These are phyloP conservation scores for Coemansia sp. DNA, from an alignment of 192 early-diverging fungal genomes.

Conservation along the genomic window DNA sequence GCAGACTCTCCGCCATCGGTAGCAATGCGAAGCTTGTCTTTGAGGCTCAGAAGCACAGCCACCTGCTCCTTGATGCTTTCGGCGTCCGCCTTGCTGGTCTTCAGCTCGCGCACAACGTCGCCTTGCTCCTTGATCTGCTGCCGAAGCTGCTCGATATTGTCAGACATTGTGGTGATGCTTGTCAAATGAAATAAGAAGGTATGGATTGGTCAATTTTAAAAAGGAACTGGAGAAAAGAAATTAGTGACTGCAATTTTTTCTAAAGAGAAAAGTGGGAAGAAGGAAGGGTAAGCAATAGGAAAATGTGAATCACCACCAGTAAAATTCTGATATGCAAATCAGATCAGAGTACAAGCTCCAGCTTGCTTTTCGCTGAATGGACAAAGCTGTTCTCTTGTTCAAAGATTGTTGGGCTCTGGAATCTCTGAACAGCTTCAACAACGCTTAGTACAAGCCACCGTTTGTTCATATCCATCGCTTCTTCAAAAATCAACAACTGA, in stretches of 20 bases:
- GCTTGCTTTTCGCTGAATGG: too few species aligned
- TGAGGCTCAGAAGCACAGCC: conserved; percentile 58
- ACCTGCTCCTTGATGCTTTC: conserved; percentile 60
- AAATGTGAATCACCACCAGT: too few species aligned
- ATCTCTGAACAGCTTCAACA: too few species aligned
- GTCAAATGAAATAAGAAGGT: not conserved
- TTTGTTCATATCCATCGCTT: not conserved
- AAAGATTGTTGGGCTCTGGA: not conserved
- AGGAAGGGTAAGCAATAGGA: too few species aligned
- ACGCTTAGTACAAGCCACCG: not conserved
- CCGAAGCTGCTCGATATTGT: conserved; percentile 32
- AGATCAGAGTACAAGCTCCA: too few species aligned
- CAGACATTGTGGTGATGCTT: conserved; percentile 12
- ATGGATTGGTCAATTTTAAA: not conserved
- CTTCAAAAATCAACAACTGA: too few species aligned
- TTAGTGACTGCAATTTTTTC: too few species aligned
- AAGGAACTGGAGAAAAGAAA: conserved; percentile 1
- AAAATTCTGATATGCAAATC: not conserved
- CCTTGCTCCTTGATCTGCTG: conserved; percentile 63
- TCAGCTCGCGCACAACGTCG: conserved; percentile 61
- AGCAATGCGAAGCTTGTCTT: conserved; percentile 58
- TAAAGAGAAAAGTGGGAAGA: too few species aligned
- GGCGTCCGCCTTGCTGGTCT: conserved; percentile 62
- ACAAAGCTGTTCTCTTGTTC: too few species aligned
- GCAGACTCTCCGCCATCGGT: conserved; percentile 24